These are phyloP conservation scores for Brettanomyces anomalus DNA, from an alignment of 805 yeast genomes.

Conservation along the genomic window DNA sequence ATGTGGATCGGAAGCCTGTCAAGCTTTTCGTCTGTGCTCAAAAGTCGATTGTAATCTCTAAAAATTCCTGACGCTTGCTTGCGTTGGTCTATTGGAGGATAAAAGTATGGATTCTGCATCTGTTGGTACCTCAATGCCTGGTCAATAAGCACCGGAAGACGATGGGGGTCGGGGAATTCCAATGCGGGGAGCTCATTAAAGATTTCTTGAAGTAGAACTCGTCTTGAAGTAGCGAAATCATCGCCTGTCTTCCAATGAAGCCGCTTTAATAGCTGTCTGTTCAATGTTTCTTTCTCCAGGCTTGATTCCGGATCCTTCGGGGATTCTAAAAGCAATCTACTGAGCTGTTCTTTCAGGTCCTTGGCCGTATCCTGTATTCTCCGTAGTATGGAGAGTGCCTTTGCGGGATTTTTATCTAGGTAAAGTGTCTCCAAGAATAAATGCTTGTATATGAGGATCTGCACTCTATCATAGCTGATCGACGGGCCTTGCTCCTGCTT, in stretches of 20 bases:
- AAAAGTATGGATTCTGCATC: conserved; percentile 14
- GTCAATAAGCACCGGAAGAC: conserved; percentile 39
- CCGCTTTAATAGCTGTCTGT: background rate
- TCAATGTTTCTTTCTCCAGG: too few relatives aligned
- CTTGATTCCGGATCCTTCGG: background rate
- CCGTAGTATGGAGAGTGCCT: conserved; percentile 31
- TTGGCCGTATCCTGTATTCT: conserved; percentile 3
- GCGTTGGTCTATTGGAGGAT: conserved; percentile 3
- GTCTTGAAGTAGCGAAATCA: conserved; percentile 26
- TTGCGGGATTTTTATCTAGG: conserved; percentile 20
- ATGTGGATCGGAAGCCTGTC: conserved; percentile 34
- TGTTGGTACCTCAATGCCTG: conserved; percentile 44
- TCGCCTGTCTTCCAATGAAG: background rate
- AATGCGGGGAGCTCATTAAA: conserved; percentile 41
- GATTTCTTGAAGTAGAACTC: conserved; percentile 31
- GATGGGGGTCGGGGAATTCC: conserved; percentile 35
- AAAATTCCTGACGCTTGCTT: conserved; percentile 5
- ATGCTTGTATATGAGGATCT: conserved; percentile 28
- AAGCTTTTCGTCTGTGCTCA: conserved; percentile 10
- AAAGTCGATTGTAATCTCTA: conserved; percentile 15
- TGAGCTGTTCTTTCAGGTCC: background rate
- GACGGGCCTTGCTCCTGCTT: background rate
- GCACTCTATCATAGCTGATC: background rate
- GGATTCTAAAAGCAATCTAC: background rate
- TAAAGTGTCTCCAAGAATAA: conserved; percentile 33